Evolutionary conservation across 352 stramenopile species (phyloP), one percentile per base, ranked within the genome.

Genomic region (Phytophthora multivora): DNA sequence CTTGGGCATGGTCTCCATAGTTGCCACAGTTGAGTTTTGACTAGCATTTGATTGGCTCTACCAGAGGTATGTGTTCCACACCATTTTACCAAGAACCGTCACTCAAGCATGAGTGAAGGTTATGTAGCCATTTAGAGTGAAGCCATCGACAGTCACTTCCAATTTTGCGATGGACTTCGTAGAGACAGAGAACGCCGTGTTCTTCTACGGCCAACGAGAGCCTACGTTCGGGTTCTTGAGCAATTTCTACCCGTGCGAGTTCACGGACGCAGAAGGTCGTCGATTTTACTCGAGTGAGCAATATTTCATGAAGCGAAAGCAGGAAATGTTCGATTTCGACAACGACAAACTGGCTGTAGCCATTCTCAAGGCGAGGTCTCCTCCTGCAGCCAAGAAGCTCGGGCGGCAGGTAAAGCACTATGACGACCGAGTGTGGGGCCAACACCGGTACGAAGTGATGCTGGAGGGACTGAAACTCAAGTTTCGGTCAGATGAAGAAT

Each of bases 241-340:
- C 66, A 90, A 88, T 31, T 90, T 88, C 45, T 25, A 88, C 28
- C 63, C 68, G n/a, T 90, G 80, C 50, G 58, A 58, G 40, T 88
- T 90, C 59, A 53, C 51, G 13, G 76, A 80, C 43, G 54, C 50
- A 0, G 13, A 70, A 21, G 74, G 73, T 0, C 51, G 58, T 8
- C 67, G 48, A 2, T 88, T 74, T 58, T 81, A 76, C 58, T 90
- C 80, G n/a, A 88, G 78, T 35, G 80, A 90, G 53, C 80, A 90
- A 72, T 86, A 58, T 46, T 88, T 90, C 36, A 88, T 88, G 77
- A 90, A 90, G 78, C 49, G 63, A 19, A 90, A 90, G 64, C 80
- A 90, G 57, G 80, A 90, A 40, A 62, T 70, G 18, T 90, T 88
- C 48, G 80, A 90, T 33, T 67, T 67, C 1, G 39, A 68, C 1